Percentiles rank a stretch among this genome's conserved stretches.
These are phyloP conservation scores for Trypanosoma brucei DNA, from an alignment of 208 protist species.

Conservation along the genomic window DNA sequence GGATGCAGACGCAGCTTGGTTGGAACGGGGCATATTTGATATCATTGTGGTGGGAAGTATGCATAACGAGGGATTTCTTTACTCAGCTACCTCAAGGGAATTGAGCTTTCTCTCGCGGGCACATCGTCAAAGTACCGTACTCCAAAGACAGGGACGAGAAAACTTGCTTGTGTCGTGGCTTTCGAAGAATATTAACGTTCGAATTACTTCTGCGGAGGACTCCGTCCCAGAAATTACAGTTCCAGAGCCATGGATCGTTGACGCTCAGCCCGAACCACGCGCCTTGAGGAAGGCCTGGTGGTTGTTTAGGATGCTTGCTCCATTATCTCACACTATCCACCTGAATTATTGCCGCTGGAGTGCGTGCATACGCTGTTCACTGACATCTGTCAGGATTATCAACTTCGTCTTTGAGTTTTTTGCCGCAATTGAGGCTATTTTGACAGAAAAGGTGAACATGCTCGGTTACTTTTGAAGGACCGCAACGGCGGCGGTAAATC, in stretches of 20 bases:
- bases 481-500: neutral
- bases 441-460: conserved; percentile 7
- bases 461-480: neutral
- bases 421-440: conserved; percentile 1
- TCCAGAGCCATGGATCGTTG: neutral
- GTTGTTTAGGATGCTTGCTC: conserved; percentile 4
- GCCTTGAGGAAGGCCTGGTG: neutral
- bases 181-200: neutral
- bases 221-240: neutral
- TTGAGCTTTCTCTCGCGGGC: conserved; percentile 1
- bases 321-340: conserved; percentile 14
- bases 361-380: conserved; percentile 1
- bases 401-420: conserved; percentile 13
- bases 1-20: neutral
- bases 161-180: neutral
- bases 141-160: neutral
- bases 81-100: conserved; percentile 1
- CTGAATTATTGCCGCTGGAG: conserved; percentile 17
- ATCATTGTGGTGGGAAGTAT: conserved; percentile 19
- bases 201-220: neutral
- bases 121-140: neutral
- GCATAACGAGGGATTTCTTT: conserved; percentile 14
- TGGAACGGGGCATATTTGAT: conserved; percentile 10
- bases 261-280: neutral
- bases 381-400: neutral